Evolutionary conservation across 2,329 filamentous ascomycete species (phyloP), one percentile per base, ranked within the genome.

Genomic region (Paecilomyces sp.): DNA sequence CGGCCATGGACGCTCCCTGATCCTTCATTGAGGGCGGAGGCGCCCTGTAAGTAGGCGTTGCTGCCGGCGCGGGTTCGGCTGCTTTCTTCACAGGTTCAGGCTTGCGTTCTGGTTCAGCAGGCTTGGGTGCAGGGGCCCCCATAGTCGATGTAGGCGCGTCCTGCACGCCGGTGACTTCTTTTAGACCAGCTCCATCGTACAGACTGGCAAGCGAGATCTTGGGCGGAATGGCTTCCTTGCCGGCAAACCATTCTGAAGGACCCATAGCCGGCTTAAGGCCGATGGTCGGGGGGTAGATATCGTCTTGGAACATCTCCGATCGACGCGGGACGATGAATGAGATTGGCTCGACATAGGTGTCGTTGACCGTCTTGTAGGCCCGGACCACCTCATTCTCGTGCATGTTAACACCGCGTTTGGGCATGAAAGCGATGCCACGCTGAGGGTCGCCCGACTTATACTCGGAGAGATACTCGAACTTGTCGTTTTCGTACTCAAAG

Each of bases 401-500:
- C 55, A 95, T 89, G 74, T 97, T 96, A 68, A 99, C 90, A 64
- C 93, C 94, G 64, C 94, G 90, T 78, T 96, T 93, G 57, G 94
- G 94, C 72, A 97, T 78, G 76, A 99, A 97, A 34, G 91, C 94
- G 68, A 99, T 84, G 68, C 94, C 94, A 72, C 94, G 87, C 79
- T 99, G 94, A 33, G 94, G 93, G 65, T 99, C 94, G 47, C 83
- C 81, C n/a, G 94, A 97, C 79, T 97, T 96, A 83, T 97, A 94
- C 75, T 97, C 93, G 64, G 92, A 95, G 58, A 99, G 81, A 77
- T 90, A 96, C 77, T 99, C 93, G 73, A 99, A 97, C 77, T 97
- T 97, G 82, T 97, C 93, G 78, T 97, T 96, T 73, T 95, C 90
- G 71, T 95, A 96, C 78, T 99, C 94, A 75, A 90, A 99, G 83